Conservation (phyloP, 176 grass and related monocot species). For the Pontederia crassipes region DNA sequence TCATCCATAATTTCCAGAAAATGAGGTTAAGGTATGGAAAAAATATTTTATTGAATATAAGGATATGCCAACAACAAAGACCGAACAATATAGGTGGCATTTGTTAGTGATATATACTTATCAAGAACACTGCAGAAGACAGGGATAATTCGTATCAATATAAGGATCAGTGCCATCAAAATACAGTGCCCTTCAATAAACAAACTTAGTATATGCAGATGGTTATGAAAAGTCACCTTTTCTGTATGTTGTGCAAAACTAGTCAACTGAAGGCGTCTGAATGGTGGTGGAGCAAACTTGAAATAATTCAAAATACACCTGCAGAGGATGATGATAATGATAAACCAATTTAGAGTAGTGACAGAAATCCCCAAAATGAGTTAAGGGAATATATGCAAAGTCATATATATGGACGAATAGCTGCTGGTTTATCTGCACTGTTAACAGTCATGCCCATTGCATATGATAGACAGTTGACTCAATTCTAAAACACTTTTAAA, state of each 20-base stretch:
- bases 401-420: too few species aligned
- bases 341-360: background rate
- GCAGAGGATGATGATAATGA: constrained; percentile 14
- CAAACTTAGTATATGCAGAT: background rate
- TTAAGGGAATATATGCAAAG: background rate
- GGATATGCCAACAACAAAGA: too few species aligned
- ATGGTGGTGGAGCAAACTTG: constrained; percentile 69
- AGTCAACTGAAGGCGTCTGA: constrained; percentile 35
- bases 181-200: background rate
- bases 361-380: background rate
- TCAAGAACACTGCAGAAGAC: too few species aligned
- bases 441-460: too few species aligned
- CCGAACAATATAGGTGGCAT: too few species aligned
- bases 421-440: too few species aligned
- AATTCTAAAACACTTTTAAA: background rate
- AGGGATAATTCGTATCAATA: background rate
- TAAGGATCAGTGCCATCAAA: background rate
- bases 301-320: constrained; percentile 66
- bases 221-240: constrained; percentile 25
- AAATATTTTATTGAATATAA: too few species aligned
- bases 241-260: constrained; percentile 19
- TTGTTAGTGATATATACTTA: too few species aligned
- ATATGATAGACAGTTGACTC: background rate
- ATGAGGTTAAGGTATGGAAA: too few species aligned
- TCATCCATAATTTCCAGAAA: too few species aligned